Base-by-base conservation (phyloP, 2,329 filamentous ascomycete genomes). In the Elsinoe batatas region DNA sequence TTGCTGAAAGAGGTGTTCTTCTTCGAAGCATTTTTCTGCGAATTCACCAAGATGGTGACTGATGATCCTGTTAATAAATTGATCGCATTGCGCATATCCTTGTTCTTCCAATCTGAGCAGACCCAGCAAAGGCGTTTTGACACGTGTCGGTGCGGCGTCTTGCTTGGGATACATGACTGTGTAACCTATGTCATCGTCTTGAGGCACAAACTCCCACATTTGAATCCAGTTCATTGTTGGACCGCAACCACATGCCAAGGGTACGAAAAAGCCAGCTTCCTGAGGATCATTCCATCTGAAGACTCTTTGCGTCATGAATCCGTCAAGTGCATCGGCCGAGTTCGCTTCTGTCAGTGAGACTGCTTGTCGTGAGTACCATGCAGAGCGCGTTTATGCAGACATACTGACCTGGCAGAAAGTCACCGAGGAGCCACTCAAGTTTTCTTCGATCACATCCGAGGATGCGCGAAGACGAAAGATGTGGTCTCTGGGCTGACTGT, bases 161-260 rank as follows among this genome's bases (percentile, higher is more conserved):
- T 61, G 58, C 1, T 62, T 18, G 2, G 36, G 22, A 3, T 51
- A 66, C 59, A 56, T 65, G 56, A 54, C 64, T 54, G 75, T 72
- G 6, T 64, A 63, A 6, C 72, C 56, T 11, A 75, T 61, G 38
- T 72, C 70, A 2, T 66, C 58, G 5, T 68, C 72, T 35, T 65
- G 67, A 0, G 75, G 74, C 7, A 65, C 53, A 51, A 76, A 77
- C 55, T 77, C 74, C 59, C 75, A 72, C 15, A 76, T 65, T 54
- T 72, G n/a, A 3, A 51, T 71, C 64, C 74, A 74, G 1, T 64
- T 61, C 8, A 77, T 68, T 3, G 70, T 65, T n/a, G 72, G 72
- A 57, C 65, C 69, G 57, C 72, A 71, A 20, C 73, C 70, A 35
- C 32, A 36, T 7, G 10, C 37, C 7, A 51, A 20, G 4, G 47